A percentile compares a stretch with the other conserved stretches of the same genome.
Conservation (phyloP, 2,329 filamentous ascomycete species). For the Kalaharituber pfeilii region DNA sequence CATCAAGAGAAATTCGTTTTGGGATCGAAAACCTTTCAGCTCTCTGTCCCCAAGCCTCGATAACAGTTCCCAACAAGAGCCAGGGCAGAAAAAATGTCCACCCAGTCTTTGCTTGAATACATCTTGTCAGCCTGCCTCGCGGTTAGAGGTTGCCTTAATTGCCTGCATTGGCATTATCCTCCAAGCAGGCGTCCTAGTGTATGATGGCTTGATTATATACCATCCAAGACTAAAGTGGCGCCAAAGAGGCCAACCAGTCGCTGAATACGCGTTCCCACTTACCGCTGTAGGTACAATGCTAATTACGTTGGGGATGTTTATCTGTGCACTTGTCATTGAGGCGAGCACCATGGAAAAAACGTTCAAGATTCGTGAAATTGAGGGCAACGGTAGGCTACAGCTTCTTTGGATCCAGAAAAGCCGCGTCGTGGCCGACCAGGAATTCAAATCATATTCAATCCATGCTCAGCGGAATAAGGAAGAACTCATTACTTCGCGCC, state of each 20-base stretch:
- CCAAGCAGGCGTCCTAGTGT: constrained; percentile 21
- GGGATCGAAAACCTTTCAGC: too few relatives aligned
- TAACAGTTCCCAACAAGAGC: too few relatives aligned
- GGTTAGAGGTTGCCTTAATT: too few relatives aligned
- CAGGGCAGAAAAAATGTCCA: too few relatives aligned
- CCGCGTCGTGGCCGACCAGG: constrained; percentile 23
- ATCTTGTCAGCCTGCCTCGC: background rate
- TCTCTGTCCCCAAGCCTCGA: too few relatives aligned
- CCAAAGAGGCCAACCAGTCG: constrained; percentile 3
- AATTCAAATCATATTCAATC: constrained; percentile 22
- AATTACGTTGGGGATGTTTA: background rate
- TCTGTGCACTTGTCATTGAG: background rate
- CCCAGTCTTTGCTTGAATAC: background rate
- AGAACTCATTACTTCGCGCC: background rate
- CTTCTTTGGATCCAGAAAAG: constrained; percentile 25
- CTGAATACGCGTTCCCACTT: constrained; percentile 19
- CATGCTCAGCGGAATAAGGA: background rate
- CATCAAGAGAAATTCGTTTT: too few relatives aligned
- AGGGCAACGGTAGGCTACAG: background rate
- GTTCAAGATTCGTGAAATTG: background rate
- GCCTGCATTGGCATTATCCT: constrained; percentile 15
- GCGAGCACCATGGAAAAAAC: background rate
- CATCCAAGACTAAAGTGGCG: constrained; percentile 10
- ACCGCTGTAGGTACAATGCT: constrained; percentile 6
- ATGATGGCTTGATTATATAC: constrained; percentile 15